Base-by-base conservation (phyloP, 768 basidiomycete species). In the Lactarius vividus region DNA sequence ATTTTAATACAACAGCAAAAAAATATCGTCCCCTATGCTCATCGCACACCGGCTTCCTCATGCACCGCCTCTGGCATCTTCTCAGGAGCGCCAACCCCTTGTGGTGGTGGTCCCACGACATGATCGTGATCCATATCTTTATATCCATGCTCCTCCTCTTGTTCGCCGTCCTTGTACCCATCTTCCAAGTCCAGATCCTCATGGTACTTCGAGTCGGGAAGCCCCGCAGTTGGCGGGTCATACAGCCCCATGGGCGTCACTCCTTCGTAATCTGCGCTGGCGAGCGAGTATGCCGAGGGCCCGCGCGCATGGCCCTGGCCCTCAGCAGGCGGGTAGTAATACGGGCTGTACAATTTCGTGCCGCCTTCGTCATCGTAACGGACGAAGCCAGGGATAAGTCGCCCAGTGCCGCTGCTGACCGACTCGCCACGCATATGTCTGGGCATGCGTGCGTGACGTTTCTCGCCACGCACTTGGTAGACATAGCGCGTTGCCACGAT, bases 401-500 rank as follows among this genome's bases (percentile, higher is more conserved):
- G 57, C 29, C 44, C 33, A 9, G 33, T 33, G 6, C 2, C 37
- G 39, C 31, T n/a, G 8, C 6, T 26, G 44, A 42, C 63, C 31
- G 57, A 59, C 46, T 33, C 31, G 29, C 2, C 23, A 10, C 46
- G 59, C 15, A 9, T 7, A 7, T 52, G 61, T 39, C 6, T 52
- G 23, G 64, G 71, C 57, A 42, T 42, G 52, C 71, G 71, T 16
- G 62, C 59, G 13, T 44, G 49, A 20, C 69, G 65, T 61, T 72
- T 72, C 33, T 72, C 61, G 28, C 35, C n/a, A 31, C 63, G 63
- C 10, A 72, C 35, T n/a, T 68, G 66, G 53, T 63, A 63, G n/a
- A 60, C 53, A 28, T 72, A 72, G 44, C 71, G 69, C 28, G 71
- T 72, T n/a, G 68, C 69, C 31, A 72, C 39, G n/a, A 72, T 64